Conservation (phyloP, 192 early-diverging fungal species). For the Entrophospora sp. region DNA sequence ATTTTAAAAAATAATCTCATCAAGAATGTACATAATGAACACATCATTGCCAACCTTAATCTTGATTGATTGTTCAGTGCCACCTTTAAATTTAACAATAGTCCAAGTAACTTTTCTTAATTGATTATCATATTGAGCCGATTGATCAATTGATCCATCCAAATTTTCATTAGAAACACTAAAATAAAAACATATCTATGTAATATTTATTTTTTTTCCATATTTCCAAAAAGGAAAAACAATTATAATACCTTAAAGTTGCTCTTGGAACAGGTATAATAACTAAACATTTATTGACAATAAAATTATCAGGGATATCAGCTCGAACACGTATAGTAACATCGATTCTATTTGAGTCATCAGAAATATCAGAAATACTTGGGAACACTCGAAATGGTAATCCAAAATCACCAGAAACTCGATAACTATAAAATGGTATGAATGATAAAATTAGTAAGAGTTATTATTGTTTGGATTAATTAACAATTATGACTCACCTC, state of each 20-base stretch:
- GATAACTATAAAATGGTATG: slow-evolving; percentile 12
- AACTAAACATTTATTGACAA: neutral
- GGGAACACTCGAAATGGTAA: slow-evolving; percentile 17
- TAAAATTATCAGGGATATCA: slow-evolving; percentile 3
- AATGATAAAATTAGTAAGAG: too few relatives aligned
- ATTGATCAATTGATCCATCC: neutral
- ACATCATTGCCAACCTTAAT: too few relatives aligned
- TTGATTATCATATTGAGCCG: neutral
- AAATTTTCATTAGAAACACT: neutral
- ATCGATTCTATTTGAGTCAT: slow-evolving; percentile 2
- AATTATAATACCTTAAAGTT: neutral
- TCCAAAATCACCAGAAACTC: neutral
- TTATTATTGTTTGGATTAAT: too few relatives aligned
- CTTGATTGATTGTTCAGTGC: neutral
- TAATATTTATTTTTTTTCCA: too few relatives aligned
- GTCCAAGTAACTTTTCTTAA: slow-evolving; percentile 1
- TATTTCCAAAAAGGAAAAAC: too few relatives aligned
- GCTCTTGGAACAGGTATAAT: neutral
- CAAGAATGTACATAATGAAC: too few relatives aligned
- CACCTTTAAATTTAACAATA: slow-evolving; percentile 8
- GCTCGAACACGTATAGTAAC: neutral
- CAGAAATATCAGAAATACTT: neutral
- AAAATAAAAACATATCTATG: too few relatives aligned
- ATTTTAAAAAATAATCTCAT: neutral
- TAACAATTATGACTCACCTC: neutral